Percentiles rank a stretch among this genome's conserved stretches.
Conservation (phyloP, 306 rosid species). For the Glycine soja region DNA sequence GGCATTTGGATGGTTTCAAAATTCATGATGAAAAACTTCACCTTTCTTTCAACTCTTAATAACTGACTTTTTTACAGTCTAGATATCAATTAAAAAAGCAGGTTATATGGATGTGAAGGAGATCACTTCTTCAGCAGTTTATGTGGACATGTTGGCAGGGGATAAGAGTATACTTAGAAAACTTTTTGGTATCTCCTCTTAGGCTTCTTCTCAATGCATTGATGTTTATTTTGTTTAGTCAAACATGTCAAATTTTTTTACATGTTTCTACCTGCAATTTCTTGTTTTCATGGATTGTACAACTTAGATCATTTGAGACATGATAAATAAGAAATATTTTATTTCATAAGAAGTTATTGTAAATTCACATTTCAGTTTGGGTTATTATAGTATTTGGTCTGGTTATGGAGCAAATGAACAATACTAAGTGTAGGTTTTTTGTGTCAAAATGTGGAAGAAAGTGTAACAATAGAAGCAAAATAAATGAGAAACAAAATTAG, state of each 20-base stretch:
- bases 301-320: conserved; percentile 7
- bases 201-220: conserved; percentile 3
- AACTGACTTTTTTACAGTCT: conserved; percentile 97
- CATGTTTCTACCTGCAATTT: conserved; percentile 4
- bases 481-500: conserved; percentile 22
- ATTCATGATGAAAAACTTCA: conserved; percentile 43
- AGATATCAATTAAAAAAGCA: conserved; percentile 79
- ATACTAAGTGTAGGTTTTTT: neutral
- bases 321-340: conserved; percentile 13
- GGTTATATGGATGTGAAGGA: conserved; percentile 92
- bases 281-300: neutral
- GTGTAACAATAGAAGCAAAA: conserved; percentile 23
- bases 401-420: conserved; percentile 18
- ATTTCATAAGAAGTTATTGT: neutral
- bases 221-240: conserved; percentile 35
- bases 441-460: conserved; percentile 20
- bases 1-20: conserved; percentile 8
- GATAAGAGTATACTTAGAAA: conserved; percentile 79
- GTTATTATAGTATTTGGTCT: conserved; percentile 2
- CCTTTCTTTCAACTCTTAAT: conserved; percentile 67
- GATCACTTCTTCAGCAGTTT: conserved; percentile 69
- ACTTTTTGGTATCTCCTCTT: conserved; percentile 76
- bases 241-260: conserved; percentile 10
- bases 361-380: conserved; percentile 9
- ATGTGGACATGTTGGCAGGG: conserved; percentile 75